Conservation (phyloP, 1,139 yeast genomes). For the Suhomyces maxii region DNA sequence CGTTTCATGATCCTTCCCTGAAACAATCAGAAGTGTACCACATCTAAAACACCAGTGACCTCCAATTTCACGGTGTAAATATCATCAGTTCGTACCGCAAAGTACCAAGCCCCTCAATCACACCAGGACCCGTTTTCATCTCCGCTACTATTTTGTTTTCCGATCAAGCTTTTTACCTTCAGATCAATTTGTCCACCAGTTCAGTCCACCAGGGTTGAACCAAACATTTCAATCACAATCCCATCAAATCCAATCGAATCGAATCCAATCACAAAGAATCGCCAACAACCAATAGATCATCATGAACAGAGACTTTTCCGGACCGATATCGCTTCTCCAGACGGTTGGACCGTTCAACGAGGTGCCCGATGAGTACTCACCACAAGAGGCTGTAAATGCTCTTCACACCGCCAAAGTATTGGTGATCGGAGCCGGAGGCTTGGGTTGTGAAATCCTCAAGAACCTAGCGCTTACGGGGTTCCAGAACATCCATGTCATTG, state of each 20-base stretch:
- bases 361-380: conserved; percentile 36
- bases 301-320: conserved; percentile 1
- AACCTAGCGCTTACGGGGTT: conserved; percentile 80
- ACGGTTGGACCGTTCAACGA: conserved; percentile 45
- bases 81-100: too few species aligned
- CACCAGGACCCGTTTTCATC: too few species aligned
- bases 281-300: background rate
- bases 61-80: too few species aligned
- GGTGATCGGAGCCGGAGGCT: conserved; percentile 91
- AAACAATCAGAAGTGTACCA: background rate
- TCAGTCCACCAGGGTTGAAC: too few species aligned
- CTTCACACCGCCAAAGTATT: conserved; percentile 38
- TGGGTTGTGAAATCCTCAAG: conserved; percentile 91
- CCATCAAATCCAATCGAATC: too few species aligned
- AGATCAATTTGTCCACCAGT: too few species aligned
- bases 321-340: conserved; percentile 20
- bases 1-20: background rate
- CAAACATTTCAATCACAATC: background rate
- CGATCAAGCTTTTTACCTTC: too few species aligned
- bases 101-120: too few species aligned
- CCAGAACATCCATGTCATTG: conserved; percentile 74
- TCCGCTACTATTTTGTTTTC: too few species aligned
- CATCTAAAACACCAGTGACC: background rate
- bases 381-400: conserved; percentile 25
- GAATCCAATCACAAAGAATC: too few species aligned